These are phyloP conservation scores for Clitocybe nebularis DNA, from an alignment of 1,284 basidiomycete species.

Conservation along the genomic window DNA sequence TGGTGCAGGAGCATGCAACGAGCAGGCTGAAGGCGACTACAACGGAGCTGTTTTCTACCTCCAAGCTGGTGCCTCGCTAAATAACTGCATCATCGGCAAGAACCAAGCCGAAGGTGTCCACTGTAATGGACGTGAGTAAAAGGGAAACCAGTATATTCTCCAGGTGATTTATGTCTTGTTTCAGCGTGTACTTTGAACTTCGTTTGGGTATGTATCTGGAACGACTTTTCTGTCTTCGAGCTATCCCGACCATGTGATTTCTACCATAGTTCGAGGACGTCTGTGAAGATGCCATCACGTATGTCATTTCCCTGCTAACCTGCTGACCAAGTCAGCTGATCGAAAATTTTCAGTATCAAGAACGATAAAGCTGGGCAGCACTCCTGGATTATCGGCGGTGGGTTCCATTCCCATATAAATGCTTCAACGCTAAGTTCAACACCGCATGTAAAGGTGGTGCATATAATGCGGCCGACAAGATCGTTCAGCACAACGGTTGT, in stretches of 20 bases:
- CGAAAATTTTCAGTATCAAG: conserved; percentile 2
- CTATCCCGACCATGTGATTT: background rate
- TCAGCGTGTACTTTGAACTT: conserved; percentile 21
- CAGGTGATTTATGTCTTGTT: background rate
- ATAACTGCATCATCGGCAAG: conserved; percentile 28
- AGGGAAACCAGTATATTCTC: background rate
- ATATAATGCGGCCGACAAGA: conserved; percentile 8
- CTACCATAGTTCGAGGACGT: conserved; percentile 21
- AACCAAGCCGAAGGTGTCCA: conserved; percentile 31
- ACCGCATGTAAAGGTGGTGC: background rate
- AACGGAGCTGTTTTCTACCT: conserved; percentile 26
- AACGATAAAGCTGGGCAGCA: conserved; percentile 6
- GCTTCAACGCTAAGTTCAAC: background rate
- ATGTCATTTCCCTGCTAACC: conserved; percentile 12
- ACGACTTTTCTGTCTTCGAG: background rate
- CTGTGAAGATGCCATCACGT: conserved; percentile 30
- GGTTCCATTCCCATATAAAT: background rate
- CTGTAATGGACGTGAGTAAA: conserved; percentile 22
- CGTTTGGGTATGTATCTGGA: conserved; percentile 13
- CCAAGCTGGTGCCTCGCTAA: conserved; percentile 26
- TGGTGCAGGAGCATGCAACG: conserved; percentile 23
- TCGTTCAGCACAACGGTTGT: conserved; percentile 8
- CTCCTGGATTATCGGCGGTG: conserved; percentile 7
- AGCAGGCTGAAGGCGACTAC: conserved; percentile 22
- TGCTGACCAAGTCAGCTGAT: background rate